phyloP scores from a whole-genome alignment of 768 basidiomycete genomes.

The Coprinellus aureogranulatus region DNA sequence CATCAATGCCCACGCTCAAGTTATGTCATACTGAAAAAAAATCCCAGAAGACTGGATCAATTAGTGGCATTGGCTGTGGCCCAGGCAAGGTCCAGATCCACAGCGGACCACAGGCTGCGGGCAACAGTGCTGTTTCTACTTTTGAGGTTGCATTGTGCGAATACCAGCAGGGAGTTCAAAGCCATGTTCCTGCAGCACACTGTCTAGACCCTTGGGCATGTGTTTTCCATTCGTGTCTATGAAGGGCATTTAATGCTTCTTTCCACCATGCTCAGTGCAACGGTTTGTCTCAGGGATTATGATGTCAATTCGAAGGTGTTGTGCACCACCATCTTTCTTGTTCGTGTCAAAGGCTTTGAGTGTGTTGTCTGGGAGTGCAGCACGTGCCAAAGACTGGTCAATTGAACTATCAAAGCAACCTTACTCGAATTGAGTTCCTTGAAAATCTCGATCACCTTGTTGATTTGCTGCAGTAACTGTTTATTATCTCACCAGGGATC shows the following conservation, averaged over 20 bases:
- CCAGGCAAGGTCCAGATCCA: too few relatives aligned
- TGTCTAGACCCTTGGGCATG: slow-evolving; percentile 31
- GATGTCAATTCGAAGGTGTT: slow-evolving; percentile 30
- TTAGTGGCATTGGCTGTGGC: too few relatives aligned
- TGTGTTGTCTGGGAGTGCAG: slow-evolving; percentile 32
- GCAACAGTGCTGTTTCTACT: too few relatives aligned
- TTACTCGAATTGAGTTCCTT: slow-evolving; percentile 31
- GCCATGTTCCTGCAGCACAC: slow-evolving; percentile 35
- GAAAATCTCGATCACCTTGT: slow-evolving; percentile 32
- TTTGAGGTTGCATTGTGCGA: too few relatives aligned
- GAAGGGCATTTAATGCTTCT: slow-evolving; percentile 34
- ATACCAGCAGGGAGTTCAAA: slow-evolving; percentile 29
- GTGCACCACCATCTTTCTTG: slow-evolving; percentile 37
- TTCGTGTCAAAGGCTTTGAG: slow-evolving; percentile 45
- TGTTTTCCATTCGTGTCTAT: slow-evolving; percentile 24
- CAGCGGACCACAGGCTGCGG: too few relatives aligned
- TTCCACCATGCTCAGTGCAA: slow-evolving; percentile 18
- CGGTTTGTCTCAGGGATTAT: slow-evolving; percentile 39
- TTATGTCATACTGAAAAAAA: too few relatives aligned
- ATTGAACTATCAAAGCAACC: slow-evolving; percentile 35
- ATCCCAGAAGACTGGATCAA: too few relatives aligned
- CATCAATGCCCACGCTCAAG: too few relatives aligned
- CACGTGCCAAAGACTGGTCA: slow-evolving; percentile 44
- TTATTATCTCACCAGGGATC: slow-evolving; percentile 39
- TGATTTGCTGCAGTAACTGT: slow-evolving; percentile 33